Evolutionary conservation across 768 basidiomycete genomes (phyloP).

Genomic region (Russula olivacea): DNA sequence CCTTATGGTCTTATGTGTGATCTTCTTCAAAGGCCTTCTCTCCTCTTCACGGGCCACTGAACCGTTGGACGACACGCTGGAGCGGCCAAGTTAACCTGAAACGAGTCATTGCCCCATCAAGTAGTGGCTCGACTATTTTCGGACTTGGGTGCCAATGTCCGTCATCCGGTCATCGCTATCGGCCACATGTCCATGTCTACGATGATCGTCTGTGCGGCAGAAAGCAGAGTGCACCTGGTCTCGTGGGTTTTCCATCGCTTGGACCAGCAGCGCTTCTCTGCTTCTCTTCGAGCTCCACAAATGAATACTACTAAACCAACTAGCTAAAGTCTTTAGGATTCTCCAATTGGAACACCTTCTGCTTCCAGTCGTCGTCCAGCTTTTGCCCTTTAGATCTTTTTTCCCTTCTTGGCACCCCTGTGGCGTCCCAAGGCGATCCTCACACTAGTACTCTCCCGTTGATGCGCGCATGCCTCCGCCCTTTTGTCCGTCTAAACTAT

Average conservation of each 20-base stretch:
- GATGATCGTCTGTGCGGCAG: not conserved
- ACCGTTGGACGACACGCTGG: not conserved
- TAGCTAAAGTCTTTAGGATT: not conserved
- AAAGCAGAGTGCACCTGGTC: not conserved
- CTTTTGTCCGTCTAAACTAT: not conserved
- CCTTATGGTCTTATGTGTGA: constrained; percentile 3
- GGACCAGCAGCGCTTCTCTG: not conserved
- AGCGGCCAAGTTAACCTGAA: constrained; percentile 3
- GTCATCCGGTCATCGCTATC: not conserved
- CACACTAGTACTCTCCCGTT: not conserved
- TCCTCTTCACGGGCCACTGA: not conserved
- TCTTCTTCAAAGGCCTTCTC: constrained; percentile 10
- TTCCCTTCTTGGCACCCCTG: too few species aligned
- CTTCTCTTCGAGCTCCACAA: constrained; percentile 18
- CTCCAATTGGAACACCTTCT: not conserved
- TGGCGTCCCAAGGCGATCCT: constrained; percentile 8
- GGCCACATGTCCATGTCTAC: not conserved
- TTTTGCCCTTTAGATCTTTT: not conserved
- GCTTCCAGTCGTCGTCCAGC: not conserved
- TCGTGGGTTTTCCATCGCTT: not conserved
- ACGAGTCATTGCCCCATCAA: constrained; percentile 11
- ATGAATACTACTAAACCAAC: not conserved
- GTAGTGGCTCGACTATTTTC: not conserved
- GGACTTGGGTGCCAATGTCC: not conserved
- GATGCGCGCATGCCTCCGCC: not conserved